Conservation (phyloP, 2,329 filamentous ascomycete species). For the Diaporthe sp. region DNA sequence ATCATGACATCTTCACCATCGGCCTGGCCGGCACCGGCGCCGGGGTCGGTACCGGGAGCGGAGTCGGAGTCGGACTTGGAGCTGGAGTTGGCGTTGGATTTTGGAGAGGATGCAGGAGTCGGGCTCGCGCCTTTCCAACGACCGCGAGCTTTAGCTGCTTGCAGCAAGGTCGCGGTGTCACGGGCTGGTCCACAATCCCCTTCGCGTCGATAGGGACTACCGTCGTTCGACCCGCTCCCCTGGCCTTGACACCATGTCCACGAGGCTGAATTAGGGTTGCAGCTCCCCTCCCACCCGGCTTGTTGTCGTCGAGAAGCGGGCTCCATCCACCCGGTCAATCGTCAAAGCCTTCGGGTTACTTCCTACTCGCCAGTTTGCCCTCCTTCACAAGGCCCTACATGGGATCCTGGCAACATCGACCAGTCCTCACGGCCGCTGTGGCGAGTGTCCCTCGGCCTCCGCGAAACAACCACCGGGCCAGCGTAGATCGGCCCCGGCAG, state of each 20-base stretch:
- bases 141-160: constrained; percentile 6
- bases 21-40: constrained; percentile 12
- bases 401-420: not conserved
- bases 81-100: not conserved
- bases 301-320: constrained; percentile 7
- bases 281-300: constrained; percentile 2
- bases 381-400: not conserved
- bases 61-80: not conserved
- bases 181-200: constrained; percentile 17
- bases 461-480: not conserved
- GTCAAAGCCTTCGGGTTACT: not conserved
- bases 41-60: constrained; percentile 7
- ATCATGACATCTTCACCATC: not conserved
- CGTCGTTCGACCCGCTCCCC: not conserved
- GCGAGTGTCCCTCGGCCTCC: not conserved
- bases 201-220: not conserved
- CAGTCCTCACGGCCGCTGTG: not conserved
- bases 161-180: constrained; percentile 16
- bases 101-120: not conserved
- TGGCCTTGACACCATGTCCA: constrained; percentile 12
- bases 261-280: constrained; percentile 35
- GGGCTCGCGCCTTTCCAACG: constrained; percentile 25
- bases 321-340: not conserved
- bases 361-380: constrained; percentile 21
- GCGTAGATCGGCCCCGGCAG: not conserved